Conservation (phyloP, 495 filamentous ascomycete genomes). For the Apodospora peruviana region DNA sequence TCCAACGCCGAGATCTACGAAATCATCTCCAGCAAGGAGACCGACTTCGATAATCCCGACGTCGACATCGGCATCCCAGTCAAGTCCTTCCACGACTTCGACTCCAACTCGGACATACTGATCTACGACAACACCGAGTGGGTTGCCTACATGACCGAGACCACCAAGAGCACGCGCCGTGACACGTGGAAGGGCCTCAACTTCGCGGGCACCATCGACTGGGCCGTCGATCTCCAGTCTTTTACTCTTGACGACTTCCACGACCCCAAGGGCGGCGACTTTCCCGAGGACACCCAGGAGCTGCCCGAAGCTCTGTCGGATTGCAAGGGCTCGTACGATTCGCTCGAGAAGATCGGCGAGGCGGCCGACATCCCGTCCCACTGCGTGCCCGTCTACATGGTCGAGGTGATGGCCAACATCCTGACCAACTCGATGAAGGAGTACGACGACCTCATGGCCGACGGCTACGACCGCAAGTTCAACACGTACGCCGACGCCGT, state of each 20-base stretch:
- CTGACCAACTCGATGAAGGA: not conserved
- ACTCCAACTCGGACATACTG: conserved; percentile 5
- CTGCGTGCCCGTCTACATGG: not conserved
- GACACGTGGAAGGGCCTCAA: not conserved
- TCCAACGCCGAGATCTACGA: conserved; percentile 29
- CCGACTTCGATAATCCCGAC: not conserved
- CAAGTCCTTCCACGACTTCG: not conserved
- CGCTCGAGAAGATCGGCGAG: not conserved
- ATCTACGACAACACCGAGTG: conserved; percentile 6
- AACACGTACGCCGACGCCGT: conserved; percentile 1
- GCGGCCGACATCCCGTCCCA: not conserved
- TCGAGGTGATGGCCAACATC: not conserved
- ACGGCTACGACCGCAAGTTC: conserved; percentile 9
- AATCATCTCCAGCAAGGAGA: conserved; percentile 1
- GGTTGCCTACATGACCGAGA: conserved; percentile 5
- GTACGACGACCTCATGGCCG: not conserved
- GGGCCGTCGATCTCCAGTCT: conserved; percentile 5
- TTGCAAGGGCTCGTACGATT: not conserved
- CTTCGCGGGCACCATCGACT: conserved; percentile 11
- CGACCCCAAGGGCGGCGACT: conserved; percentile 1
- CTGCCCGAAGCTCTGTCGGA: not conserved
- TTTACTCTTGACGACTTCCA: conserved; percentile 1
- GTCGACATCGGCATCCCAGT: not conserved
- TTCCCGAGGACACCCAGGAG: not conserved
- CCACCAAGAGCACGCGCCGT: conserved; percentile 1